Conservation (phyloP, 2,329 filamentous ascomycete species). For the Remersonia thermophila region DNA sequence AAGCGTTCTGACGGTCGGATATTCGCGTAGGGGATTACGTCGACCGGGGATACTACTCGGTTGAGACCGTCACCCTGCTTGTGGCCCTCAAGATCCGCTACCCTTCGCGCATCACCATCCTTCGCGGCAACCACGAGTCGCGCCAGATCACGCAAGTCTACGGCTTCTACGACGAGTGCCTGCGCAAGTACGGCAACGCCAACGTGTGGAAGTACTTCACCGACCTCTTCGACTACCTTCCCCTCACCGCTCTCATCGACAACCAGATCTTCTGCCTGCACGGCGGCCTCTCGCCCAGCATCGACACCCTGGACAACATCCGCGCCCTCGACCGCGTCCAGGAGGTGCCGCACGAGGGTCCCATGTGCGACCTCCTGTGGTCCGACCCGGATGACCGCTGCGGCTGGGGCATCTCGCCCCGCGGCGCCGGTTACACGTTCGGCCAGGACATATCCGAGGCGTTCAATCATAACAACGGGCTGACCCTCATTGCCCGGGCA, state of each 20-base stretch:
- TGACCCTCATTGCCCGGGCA: conserved; percentile 88
- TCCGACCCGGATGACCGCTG: conserved; percentile 95
- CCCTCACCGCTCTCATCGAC: conserved; percentile 92
- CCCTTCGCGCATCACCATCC: conserved; percentile 92
- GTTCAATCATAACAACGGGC: conserved; percentile 97
- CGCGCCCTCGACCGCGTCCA: conserved; percentile 90
- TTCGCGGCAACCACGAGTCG: conserved; percentile 97
- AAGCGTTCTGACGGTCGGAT: conserved; percentile 10
- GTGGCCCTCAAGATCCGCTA: conserved; percentile 97
- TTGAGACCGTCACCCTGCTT: conserved; percentile 93
- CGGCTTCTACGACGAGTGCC: conserved; percentile 97
- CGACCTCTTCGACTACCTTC: conserved; percentile 96
- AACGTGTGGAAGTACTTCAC: conserved; percentile 99
- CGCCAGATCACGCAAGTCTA: conserved; percentile 99
- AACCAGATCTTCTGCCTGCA: conserved; percentile 99
- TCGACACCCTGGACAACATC: conserved; percentile 93
- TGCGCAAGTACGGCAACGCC: conserved; percentile 96
- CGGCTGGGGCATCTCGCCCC: conserved; percentile 90
- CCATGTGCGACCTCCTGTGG: conserved; percentile 97
- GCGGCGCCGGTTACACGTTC: conserved; percentile 90
- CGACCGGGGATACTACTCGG: conserved; percentile 96
- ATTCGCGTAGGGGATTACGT: conserved; percentile 72
- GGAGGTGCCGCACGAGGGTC: conserved; percentile 94
- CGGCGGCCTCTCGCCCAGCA: conserved; percentile 90
- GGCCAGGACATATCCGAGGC: conserved; percentile 96